Evolutionary conservation across 1,284 basidiomycete genomes (phyloP), one percentile per base, ranked within the genome.

Genomic region (Apiotrichum sp.): DNA sequence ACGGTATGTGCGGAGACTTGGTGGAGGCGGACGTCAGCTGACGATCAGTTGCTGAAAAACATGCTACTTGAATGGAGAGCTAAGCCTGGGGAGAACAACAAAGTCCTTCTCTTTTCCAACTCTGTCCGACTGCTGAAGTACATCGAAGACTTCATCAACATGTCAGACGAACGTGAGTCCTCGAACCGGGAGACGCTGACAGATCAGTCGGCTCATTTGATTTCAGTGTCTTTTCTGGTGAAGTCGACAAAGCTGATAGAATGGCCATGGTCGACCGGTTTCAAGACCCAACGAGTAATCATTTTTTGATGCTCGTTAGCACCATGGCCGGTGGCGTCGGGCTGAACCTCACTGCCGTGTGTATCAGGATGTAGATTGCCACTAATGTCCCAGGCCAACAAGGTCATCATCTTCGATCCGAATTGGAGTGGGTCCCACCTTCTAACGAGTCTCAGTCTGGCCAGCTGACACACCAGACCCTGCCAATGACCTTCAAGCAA

Each of bases 61-160:
- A 64, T 80, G 7, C 63, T 81, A 9, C 36, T 61, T 1, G 62
- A 71, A 6, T 81, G 79, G 80, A 65, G 76, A n/a, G 46, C 53
- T 0, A 68, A 77, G 1, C 63, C 67, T 5, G 72, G 69, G 55
- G 77, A 78, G 6, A 64, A 72, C 45, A 74, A 75, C 51, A 75
- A 75, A 58, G 77, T 79, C 29, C 62, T 79, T 39, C 70, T 79
- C 52, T 81, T 81, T 58, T 78, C 79, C 7, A 76, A 72, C 44
- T 78, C 76, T 4, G 68, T 77, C 8, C 67, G 77, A 29, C 67
- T 81, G 31, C 66, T 81, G 33, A 76, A 76, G 46, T 76, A 78
- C 56, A 71, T 81, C 35, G 56, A 72, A 22, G 69, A 72, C 34
- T 78, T 78, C 55, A 73, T 80, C 41, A 55, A 60, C 29, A 68